Base-by-base conservation (phyloP, 805 yeast genomes). In the Candida cerambycidarum region DNA sequence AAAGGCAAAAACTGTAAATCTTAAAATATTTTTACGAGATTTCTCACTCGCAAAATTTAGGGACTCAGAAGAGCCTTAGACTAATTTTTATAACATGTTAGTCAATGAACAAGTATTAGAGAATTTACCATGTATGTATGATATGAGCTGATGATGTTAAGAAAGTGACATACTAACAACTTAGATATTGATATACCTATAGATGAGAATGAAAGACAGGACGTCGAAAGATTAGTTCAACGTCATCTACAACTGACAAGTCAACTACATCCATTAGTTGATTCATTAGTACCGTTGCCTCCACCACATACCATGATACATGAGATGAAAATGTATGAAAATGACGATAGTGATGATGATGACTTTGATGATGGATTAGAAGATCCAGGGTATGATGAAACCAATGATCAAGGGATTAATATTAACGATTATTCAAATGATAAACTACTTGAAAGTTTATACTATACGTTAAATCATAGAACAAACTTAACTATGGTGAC, bases 381-480 rank as follows among this genome's bases (percentile, higher is more conserved):
- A 7, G 24, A 34, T 16, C 11, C 38, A 21, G 14, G 13, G 12
- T 21, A 15, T 28, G 33, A 32, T 7, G 32, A 36, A 5, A 23
- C 15, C 24, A 15, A 41, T 58, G 13, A 34, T 44, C 4, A 55
- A 17, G 69, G 70, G 3, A 60, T 75, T 11, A 73, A 69, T 44
- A 45, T 65, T 23, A 39, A 45, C 1, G 44, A 56, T 23, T 71
- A 71, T 51, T 56, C 57, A 6, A 49, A 31, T 13, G 41, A 55
- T 31, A 54, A 55, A 18, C 45, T 69, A 49, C 62, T 65, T 46
- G 59, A 71, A 8, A 59, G 74, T 4, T 45, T 75, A 19, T 66
- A 71, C 23, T 73, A 73, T 51, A 53, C 75, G 3, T 47, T 56
- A 16, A 59, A 71, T 32, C 68, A 75, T 38, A 60, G 65, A 21